phyloP scores from a whole-genome alignment of 1,139 yeast species.

The Pichia sp. region DNA sequence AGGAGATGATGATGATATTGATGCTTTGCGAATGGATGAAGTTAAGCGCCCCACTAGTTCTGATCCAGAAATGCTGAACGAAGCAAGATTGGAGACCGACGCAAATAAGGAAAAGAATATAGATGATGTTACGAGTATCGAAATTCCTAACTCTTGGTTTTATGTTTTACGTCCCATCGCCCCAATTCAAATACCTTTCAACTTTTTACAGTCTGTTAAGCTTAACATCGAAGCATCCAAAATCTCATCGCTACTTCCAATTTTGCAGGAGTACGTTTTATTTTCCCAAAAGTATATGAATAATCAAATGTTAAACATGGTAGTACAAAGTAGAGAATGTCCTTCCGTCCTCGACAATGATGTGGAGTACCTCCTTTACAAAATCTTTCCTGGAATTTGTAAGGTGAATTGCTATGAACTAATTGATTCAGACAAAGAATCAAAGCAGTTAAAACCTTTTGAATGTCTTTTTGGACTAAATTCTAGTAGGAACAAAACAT shows the following conservation, averaged over 20 bases:
- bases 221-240: slow-evolving; percentile 22
- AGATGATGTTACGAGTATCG: slow-evolving; percentile 13
- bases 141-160: slow-evolving; percentile 51
- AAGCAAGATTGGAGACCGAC: not conserved
- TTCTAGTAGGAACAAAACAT: not conserved
- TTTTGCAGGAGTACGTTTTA: slow-evolving; percentile 30
- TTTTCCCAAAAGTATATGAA: slow-evolving; percentile 23
- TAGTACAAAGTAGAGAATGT: slow-evolving; percentile 23
- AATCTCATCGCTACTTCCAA: slow-evolving; percentile 26
- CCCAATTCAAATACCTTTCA: slow-evolving; percentile 52
- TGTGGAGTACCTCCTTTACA: slow-evolving; percentile 23
- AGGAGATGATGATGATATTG: slow-evolving; percentile 14
- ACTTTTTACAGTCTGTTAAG: slow-evolving; percentile 39
- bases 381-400: slow-evolving; percentile 27
- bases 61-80: not conserved
- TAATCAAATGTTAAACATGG: slow-evolving; percentile 5
- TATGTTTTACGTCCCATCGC: slow-evolving; percentile 61
- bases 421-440: slow-evolving; percentile 20
- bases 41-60: not conserved
- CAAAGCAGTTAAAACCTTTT: slow-evolving; percentile 19
- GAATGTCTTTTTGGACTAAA: slow-evolving; percentile 25
- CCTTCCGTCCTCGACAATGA: slow-evolving; percentile 23
- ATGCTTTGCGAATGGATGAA: slow-evolving; percentile 3
- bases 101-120: not conserved
- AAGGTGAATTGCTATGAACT: slow-evolving; percentile 25